phyloP scores from a whole-genome alignment of 805 yeast genomes.

The Candida stauntonica region DNA sequence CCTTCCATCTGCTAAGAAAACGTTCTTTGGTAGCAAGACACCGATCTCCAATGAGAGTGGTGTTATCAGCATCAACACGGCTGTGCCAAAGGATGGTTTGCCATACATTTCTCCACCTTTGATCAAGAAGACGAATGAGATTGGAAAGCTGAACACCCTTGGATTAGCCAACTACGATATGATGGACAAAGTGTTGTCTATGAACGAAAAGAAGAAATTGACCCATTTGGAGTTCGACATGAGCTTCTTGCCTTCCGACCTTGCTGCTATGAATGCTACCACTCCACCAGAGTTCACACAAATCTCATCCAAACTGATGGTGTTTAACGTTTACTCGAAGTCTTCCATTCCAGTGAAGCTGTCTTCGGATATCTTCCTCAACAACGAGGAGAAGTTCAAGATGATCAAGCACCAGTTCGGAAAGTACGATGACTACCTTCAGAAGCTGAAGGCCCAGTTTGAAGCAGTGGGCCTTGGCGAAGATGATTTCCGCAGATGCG shows the following conservation, averaged over 20 bases:
- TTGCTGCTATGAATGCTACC: constrained; percentile 20
- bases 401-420: constrained; percentile 24
- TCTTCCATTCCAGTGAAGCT: constrained; percentile 39
- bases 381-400: constrained; percentile 19
- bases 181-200: constrained; percentile 26
- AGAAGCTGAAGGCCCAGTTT: constrained; percentile 18
- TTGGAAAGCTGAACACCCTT: constrained; percentile 29
- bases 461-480: constrained; percentile 7
- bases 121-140: constrained; percentile 33
- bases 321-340: constrained; percentile 32
- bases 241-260: constrained; percentile 23
- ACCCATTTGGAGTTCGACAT: constrained; percentile 28
- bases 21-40: constrained; percentile 3
- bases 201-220: constrained; percentile 27
- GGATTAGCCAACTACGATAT: constrained; percentile 34
- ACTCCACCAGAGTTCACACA: constrained; percentile 30
- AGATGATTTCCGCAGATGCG: constrained; percentile 6
- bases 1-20: constrained; percentile 1
- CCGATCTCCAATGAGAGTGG: constrained; percentile 24
- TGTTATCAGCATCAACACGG: constrained; percentile 27
- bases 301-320: constrained; percentile 29
- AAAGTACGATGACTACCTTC: constrained; percentile 9
- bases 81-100: constrained; percentile 31
- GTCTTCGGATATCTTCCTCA: constrained; percentile 29
- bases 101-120: constrained; percentile 37